These are phyloP conservation scores for Calonectria fujianensis DNA, from an alignment of 2,329 filamentous ascomycete genomes.

Conservation along the genomic window DNA sequence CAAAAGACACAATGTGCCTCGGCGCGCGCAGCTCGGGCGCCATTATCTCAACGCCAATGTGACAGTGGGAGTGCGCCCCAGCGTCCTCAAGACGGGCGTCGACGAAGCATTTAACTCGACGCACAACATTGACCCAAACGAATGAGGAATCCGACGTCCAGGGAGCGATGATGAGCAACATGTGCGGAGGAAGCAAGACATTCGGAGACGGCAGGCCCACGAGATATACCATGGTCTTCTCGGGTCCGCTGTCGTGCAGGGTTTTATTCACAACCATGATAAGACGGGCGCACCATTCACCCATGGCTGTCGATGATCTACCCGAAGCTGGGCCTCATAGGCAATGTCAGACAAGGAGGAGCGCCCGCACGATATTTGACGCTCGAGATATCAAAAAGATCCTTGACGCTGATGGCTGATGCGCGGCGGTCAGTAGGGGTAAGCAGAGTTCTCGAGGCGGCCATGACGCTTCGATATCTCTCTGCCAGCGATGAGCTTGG, in stretches of 20 bases:
- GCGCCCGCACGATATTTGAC: background rate
- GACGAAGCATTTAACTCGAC: background rate
- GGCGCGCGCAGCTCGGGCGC: background rate
- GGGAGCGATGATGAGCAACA: background rate
- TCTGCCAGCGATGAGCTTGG: background rate
- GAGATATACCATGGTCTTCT: background rate
- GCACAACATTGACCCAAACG: background rate
- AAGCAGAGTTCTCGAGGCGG: background rate
- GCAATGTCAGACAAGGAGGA: background rate
- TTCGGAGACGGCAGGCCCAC: background rate
- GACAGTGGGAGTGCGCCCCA: background rate
- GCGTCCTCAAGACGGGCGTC: background rate
- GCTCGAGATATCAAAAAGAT: background rate
- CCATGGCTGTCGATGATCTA: background rate
- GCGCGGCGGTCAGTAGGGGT: background rate
- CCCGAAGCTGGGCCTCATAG: background rate
- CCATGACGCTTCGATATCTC: background rate
- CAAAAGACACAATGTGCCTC: background rate
- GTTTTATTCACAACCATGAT: background rate
- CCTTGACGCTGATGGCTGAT: background rate
- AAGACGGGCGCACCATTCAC: background rate
- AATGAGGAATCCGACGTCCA: background rate
- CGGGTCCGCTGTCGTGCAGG: background rate
- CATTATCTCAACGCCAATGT: background rate
- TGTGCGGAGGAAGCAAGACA: background rate